These are phyloP conservation scores for Scutellaria galericulata DNA, from an alignment of 257 asterid species.

Conservation along the genomic window DNA sequence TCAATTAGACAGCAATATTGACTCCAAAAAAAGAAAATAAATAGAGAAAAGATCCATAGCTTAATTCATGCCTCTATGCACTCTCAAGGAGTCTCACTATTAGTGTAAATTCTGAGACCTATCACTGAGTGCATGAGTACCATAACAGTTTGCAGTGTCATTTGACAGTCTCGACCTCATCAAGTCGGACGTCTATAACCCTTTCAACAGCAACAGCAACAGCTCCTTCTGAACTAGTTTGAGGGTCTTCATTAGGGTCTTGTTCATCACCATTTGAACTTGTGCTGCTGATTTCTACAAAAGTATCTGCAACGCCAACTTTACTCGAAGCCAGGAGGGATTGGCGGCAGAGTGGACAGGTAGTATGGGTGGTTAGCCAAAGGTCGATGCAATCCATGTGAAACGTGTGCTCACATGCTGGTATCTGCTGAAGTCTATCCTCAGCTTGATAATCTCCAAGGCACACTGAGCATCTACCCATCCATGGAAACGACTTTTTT, in stretches of 20 bases:
- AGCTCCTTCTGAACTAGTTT: conserved; percentile 42
- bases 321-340: conserved; percentile 59
- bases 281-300: conserved; percentile 15
- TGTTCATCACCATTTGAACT: conserved; percentile 35
- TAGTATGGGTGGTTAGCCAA: conserved; percentile 75
- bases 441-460: conserved; percentile 77
- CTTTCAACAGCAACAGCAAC: conserved; percentile 23
- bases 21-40: not conserved
- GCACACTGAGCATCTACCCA: conserved; percentile 78
- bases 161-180: conserved; percentile 27
- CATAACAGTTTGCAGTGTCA: conserved; percentile 21
- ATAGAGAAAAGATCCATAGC: not conserved
- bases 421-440: conserved; percentile 82
- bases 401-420: conserved; percentile 79
- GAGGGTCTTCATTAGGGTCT: conserved; percentile 37
- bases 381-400: conserved; percentile 84
- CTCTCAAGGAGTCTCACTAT: not conserved
- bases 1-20: too few relatives aligned
- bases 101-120: not conserved
- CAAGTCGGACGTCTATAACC: conserved; percentile 12
- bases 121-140: not conserved
- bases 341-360: conserved; percentile 90
- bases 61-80: not conserved
- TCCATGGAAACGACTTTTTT: conserved; percentile 6
- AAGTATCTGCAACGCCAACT: conserved; percentile 28